Percentiles rank a stretch among this genome's conserved stretches.
Evolutionary conservation across 306 rosid genomes (phyloP).

Genomic region (Sechiopsis laciniata): DNA sequence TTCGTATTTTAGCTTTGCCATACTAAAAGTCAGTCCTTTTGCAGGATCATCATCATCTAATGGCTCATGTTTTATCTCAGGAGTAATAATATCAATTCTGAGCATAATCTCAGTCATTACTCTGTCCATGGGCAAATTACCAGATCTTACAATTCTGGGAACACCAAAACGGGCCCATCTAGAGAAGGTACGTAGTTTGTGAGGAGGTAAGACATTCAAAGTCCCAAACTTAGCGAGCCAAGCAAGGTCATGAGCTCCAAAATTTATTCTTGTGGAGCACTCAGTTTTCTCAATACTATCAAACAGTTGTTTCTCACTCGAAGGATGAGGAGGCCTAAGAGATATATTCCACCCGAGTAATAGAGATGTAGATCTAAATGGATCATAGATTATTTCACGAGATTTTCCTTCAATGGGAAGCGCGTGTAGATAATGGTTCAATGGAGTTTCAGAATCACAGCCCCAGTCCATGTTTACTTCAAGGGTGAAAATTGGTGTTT

Average conservation of each 20-base stretch:
- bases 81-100: slow-evolving; percentile 73
- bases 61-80: slow-evolving; percentile 78
- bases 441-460: slow-evolving; percentile 82
- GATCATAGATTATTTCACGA: slow-evolving; percentile 79
- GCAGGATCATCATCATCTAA: slow-evolving; percentile 97
- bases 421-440: slow-evolving; percentile 86
- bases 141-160: slow-evolving; percentile 73
- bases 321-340: slow-evolving; percentile 53
- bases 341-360: slow-evolving; percentile 88
- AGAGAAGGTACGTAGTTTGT: slow-evolving; percentile 83
- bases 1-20: slow-evolving; percentile 75
- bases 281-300: slow-evolving; percentile 45
- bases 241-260: slow-evolving; percentile 98
- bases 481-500: slow-evolving; percentile 68
- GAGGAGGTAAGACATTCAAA: slow-evolving; percentile 83
- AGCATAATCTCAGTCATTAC: slow-evolving; percentile 98
- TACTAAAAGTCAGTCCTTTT: slow-evolving; percentile 75
- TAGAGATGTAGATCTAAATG: slow-evolving; percentile 85
- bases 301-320: slow-evolving; percentile 38
- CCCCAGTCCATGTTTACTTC: slow-evolving; percentile 95
- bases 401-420: slow-evolving; percentile 76
- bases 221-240: slow-evolving; percentile 76
- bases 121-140: slow-evolving; percentile 88
- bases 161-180: slow-evolving; percentile 97
- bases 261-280: slow-evolving; percentile 64